These are phyloP conservation scores for Piloderma croceum DNA, from an alignment of 768 basidiomycete species.

Conservation along the genomic window DNA sequence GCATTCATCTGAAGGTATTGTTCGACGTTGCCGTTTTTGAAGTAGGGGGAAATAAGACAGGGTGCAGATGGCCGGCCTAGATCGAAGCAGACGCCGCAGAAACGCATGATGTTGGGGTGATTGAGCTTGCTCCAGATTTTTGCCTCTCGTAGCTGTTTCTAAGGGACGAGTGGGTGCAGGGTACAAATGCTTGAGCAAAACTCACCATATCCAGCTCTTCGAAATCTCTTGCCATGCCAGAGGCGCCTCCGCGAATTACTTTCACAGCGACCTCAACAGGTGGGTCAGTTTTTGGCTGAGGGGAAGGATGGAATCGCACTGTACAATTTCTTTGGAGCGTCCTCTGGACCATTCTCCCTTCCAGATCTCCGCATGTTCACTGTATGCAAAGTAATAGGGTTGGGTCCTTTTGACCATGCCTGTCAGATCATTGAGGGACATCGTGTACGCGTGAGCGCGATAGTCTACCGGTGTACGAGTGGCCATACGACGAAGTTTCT, in stretches of 20 bases:
- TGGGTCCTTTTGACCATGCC: not conserved
- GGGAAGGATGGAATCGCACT: too few relatives aligned
- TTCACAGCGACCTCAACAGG: not conserved
- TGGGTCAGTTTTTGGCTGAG: too few relatives aligned
- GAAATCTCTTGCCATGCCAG: not conserved
- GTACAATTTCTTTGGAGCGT: too few relatives aligned
- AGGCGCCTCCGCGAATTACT: not conserved
- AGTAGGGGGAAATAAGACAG: constrained; percentile 22
- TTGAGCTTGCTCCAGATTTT: not conserved
- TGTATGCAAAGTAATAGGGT: not conserved
- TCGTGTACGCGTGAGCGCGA: too few relatives aligned
- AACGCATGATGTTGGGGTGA: constrained; percentile 12
- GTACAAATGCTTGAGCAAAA: too few relatives aligned
- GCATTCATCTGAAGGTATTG: constrained; percentile 12
- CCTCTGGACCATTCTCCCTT: not conserved
- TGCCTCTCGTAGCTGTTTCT: not conserved
- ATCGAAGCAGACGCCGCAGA: constrained; percentile 16
- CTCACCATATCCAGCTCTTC: not conserved
- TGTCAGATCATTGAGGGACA: too few relatives aligned
- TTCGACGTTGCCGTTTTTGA: constrained; percentile 17
- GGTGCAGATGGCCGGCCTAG: constrained; percentile 14
- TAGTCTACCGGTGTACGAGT: too few relatives aligned
- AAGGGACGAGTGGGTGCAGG: not conserved
- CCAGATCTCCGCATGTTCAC: not conserved
- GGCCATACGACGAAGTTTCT: too few relatives aligned